These are phyloP conservation scores for Xerocomus amazonicus DNA, from an alignment of 1,284 basidiomycete species.

Conservation along the genomic window DNA sequence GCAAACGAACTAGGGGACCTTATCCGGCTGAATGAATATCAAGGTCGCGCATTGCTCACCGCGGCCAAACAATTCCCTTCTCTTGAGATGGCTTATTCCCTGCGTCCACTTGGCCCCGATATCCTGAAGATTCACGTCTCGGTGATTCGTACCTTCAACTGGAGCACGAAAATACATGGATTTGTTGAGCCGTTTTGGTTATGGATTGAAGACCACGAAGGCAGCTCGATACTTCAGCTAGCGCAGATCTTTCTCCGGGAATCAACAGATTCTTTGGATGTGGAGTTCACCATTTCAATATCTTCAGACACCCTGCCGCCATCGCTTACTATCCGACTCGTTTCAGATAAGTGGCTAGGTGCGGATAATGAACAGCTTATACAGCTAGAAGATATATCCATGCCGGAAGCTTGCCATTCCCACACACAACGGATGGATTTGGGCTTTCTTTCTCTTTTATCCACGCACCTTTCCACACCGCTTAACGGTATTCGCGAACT, in stretches of 20 bases:
- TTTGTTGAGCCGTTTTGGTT: constrained; percentile 88
- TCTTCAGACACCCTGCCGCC: constrained; percentile 52
- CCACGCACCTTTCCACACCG: constrained; percentile 48
- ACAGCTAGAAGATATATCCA: constrained; percentile 65
- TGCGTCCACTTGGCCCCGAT: constrained; percentile 83
- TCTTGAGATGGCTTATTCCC: constrained; percentile 60
- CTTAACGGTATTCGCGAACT: constrained; percentile 53
- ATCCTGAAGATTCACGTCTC: constrained; percentile 76
- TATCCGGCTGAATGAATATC: constrained; percentile 83
- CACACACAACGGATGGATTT: constrained; percentile 75
- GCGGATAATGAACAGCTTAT: constrained; percentile 76
- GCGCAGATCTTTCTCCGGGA: constrained; percentile 70
- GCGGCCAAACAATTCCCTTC: constrained; percentile 89
- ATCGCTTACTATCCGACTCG: constrained; percentile 69
- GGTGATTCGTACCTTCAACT: constrained; percentile 74
- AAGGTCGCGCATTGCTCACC: constrained; percentile 76
- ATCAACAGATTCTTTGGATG: constrained; percentile 53
- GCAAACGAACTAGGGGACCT: constrained; percentile 78
- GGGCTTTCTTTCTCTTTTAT: constrained; percentile 69
- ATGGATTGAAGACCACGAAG: constrained; percentile 90
- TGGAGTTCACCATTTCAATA: constrained; percentile 84
- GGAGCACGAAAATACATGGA: constrained; percentile 80
- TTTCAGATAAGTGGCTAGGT: constrained; percentile 94
- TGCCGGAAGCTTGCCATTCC: constrained; percentile 69
- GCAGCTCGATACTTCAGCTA: constrained; percentile 80